phyloP scores from a whole-genome alignment of 1,284 basidiomycete species.

The Xanthoconium separans region DNA sequence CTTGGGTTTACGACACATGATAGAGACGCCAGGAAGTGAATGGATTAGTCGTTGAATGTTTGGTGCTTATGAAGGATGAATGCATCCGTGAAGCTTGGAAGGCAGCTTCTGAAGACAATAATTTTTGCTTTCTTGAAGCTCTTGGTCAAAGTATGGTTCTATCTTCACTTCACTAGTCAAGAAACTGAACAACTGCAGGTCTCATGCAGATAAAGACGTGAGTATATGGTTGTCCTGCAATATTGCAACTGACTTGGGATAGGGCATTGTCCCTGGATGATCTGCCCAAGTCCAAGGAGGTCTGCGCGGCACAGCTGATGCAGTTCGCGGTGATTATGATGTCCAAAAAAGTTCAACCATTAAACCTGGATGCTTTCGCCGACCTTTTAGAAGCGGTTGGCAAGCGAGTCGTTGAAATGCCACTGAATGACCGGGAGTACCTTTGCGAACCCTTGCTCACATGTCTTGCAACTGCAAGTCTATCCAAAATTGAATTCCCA shows the following conservation, averaged over 20 bases:
- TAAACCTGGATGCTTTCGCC: conserved; percentile 1
- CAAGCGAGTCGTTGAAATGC: conserved; percentile 15
- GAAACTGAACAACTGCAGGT: conserved; percentile 17
- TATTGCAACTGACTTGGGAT: neutral
- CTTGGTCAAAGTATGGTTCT: conserved; percentile 23
- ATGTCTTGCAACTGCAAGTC: conserved; percentile 24
- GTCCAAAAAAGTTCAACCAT: conserved; percentile 15
- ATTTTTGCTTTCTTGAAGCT: conserved; percentile 11
- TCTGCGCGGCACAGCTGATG: conserved; percentile 21
- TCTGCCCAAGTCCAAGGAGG: conserved; percentile 9
- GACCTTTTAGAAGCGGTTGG: conserved; percentile 20
- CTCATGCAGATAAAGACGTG: conserved; percentile 18
- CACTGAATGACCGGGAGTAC: neutral
- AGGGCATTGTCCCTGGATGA: conserved; percentile 15
- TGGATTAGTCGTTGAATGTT: conserved; percentile 40
- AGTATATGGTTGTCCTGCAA: conserved; percentile 1
- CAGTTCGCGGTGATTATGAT: conserved; percentile 28
- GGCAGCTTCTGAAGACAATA: conserved; percentile 12
- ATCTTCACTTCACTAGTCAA: neutral
- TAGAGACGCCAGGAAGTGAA: conserved; percentile 37
- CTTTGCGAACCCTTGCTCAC: conserved; percentile 25
- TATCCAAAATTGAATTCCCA: conserved; percentile 10
- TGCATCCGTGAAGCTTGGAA: conserved; percentile 26
- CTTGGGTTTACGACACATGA: neutral
- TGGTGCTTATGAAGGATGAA: conserved; percentile 21